Evolutionary conservation across 768 basidiomycete species (phyloP), one percentile per base, ranked within the genome.

Genomic region (Leccinum sublutescens): DNA sequence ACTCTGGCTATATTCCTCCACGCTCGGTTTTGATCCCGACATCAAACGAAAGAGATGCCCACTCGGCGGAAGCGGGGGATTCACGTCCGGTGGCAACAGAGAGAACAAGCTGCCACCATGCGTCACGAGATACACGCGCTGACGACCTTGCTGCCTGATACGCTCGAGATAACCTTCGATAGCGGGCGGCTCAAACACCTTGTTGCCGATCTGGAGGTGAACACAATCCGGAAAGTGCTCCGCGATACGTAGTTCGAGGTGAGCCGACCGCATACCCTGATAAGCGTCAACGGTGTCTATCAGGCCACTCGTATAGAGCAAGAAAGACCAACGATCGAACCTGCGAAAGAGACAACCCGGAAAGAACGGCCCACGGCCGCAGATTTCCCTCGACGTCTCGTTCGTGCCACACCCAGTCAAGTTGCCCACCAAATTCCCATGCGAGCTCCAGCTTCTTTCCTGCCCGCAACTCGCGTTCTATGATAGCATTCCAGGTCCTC

Each of bases 391-490:
- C 77, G 0, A 88, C 77, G 63, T 90, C 88, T 25, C 81, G 76
- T n/a, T 85, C 80, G 38, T 86, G 78, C 82, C 88, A 88, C 27
- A 95, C 77, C 95, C 95, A 98, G 67, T 98, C 95, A 50, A 98
- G 70, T 60, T 84, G 82, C 2, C 85, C 84, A 21, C 80, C 84
- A 29, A 80, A 69, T 40, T 89, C 80, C 95, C 95, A 98, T 47
- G 86, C 90, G 40, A 97, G 78, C 68, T 87, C 82, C 38, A 95
- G 74, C 8, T 75, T 73, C 54, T 81, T 82, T 21, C 91, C 91
- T 50, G 79, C 73, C 50, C 66, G 73, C 4, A 86, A 64, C 36
- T 84, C 78, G 25, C 76, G 75, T 62, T 85, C 81, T 29, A 91
- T 75, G 21, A 92, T 65, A 45, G 76, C 73, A 43, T 85, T 79